Conservation (phyloP, 306 rosid species). For the Hylodesmum podocarpum region DNA sequence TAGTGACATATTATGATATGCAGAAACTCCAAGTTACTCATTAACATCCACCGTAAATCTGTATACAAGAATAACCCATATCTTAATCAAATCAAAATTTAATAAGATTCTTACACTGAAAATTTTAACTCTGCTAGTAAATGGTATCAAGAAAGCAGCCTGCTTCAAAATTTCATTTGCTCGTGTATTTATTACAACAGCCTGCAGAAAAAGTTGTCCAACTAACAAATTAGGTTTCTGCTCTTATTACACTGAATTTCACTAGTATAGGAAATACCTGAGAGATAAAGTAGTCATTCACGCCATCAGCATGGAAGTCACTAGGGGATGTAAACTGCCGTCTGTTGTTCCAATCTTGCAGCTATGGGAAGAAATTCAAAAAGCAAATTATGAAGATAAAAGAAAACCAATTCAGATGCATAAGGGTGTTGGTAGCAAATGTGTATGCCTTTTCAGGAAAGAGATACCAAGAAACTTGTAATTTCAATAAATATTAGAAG, state of each 20-base stretch:
- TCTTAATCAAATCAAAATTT: conserved; percentile 17
- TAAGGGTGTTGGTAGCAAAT: conserved; percentile 3
- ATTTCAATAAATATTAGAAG: background rate
- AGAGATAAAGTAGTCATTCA: conserved; percentile 91
- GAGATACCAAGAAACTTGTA: conserved; percentile 19
- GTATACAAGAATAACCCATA: conserved; percentile 11
- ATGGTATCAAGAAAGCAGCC: conserved; percentile 94
- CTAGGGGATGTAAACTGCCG: conserved; percentile 79
- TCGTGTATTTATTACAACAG: conserved; percentile 70
- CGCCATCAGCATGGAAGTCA: conserved; percentile 96
- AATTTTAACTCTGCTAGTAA: conserved; percentile 98
- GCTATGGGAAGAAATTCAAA: conserved; percentile 45
- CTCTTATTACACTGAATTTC: conserved; percentile 4
- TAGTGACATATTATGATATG: conserved; percentile 2
- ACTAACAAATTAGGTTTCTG: conserved; percentile 10
- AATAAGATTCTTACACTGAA: conserved; percentile 64
- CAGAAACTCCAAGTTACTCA: background rate
- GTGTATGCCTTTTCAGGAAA: background rate
- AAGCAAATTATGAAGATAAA: conserved; percentile 25
- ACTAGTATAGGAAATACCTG: conserved; percentile 62
- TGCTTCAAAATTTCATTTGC: conserved; percentile 93
- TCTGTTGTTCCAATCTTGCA: conserved; percentile 99
- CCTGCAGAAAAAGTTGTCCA: conserved; percentile 46
- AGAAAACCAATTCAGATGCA: background rate
- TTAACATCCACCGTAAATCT: background rate